Base-by-base conservation (phyloP, 441 rosid species). In the Isatis lusitanica region DNA sequence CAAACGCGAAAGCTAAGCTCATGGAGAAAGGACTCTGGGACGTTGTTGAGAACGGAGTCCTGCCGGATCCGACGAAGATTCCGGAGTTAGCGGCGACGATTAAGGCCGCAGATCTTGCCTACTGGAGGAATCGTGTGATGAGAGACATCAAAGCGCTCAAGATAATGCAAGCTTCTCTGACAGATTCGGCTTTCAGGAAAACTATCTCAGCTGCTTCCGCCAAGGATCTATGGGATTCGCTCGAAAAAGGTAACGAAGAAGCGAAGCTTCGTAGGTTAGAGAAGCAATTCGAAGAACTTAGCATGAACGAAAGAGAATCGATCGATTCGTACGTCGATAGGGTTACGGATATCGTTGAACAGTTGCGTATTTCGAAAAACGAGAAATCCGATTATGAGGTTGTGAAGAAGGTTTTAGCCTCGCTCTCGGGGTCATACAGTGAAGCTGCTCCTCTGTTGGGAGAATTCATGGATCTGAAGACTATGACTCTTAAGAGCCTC, bases 141-240 rank as follows among this genome's bases (percentile, higher is more conserved):
- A 53, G 56, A 63, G 61, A 71, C 75, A 28, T 28, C 11, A 39
- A 71, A 12, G 75, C 68, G 43, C 61, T 71, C 2, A 56, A 72
- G 38, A 10, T 72, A 3, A 0, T 63, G 38, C 70, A 72, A 9
- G 24, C 70, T 15, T 52, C 63, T 42, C 69, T 63, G 18, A 7
- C 64, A 0, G 70, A 31, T 3, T 68, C 63, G 3, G 12, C 30
- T 11, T 68, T 53, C 42, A 53, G 42, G 72, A 55, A 9, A 11
- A 68, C 40, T 3, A 8, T 28, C 63, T n/a, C 67, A 5, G 39
- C 24, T 43, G 1, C 24, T 39, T 40, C 73, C 0, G 63, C 73
- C 53, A 55, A 68, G 9, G 53, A 55, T 3, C 28, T 68, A 12
- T 68, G 73, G 72, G 53, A 15, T 40, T 26, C 8, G 39, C 71